Base-by-base conservation (phyloP, 192 early-diverging fungal genomes). In the Gonapodya prolifera region DNA sequence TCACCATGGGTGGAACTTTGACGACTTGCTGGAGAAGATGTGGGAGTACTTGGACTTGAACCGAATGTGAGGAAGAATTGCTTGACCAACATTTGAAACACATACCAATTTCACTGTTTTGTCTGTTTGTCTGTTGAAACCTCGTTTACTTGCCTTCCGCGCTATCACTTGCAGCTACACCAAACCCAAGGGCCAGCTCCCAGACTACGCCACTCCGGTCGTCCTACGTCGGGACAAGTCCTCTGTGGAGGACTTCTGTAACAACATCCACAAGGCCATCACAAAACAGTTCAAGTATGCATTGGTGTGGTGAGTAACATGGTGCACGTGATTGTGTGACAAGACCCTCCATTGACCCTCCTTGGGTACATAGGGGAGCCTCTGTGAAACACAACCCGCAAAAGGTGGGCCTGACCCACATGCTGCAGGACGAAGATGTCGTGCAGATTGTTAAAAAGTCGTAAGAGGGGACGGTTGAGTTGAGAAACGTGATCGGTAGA, bases 331-430 rank as follows among this genome's bases (percentile, higher is more conserved):
- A 61, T 61, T 61, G 45, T 61, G 45, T 23, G 45, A 61, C 23
- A 8, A 61, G 45, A 61, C 45, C 23, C 45, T 61, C 23, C 45
- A 16, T 61, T 23, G 45, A 8, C 23, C 45, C 23, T 61, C 23
- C 45, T 61, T n/a, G n/a, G 45, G 8, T 61, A 61, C 23, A 23
- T 23, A 61, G 97, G 97, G 97, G 97, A 75, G 84, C 86, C 34
- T 95, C 93, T 8, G 96, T 95, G 70, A 99, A 99, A 86, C 94
- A 97, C 83, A 93, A 95, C 76, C 95, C 95, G 75, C 97, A 99
- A 87, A 99, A 97, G 84, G 97, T 99, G 75, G 97, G 97, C 71
- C 93, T 91, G 79, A 95, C 95, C 74, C 97, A 99, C 79, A 79
- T 91, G 23, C 83, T 99, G 75, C 80, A 84, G 28, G 97, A 99